Evolutionary conservation across 805 yeast species (phyloP), one percentile per base, ranked within the genome.

Genomic region (Pichia cabralensis): DNA sequence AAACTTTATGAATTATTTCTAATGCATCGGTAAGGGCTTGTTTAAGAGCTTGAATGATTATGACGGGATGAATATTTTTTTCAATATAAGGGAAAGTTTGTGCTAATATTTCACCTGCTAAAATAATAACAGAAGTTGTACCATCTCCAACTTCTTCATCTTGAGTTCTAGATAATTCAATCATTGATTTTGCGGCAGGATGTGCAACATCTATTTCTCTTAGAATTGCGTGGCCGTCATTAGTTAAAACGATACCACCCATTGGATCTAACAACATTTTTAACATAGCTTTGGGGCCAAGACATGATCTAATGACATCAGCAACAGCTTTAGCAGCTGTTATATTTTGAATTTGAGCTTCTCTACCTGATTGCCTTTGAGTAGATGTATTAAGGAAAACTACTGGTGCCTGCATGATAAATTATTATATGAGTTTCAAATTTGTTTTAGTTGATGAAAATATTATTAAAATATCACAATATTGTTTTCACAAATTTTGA

Each of bases 271-370:
- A 67, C 35, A 92, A 68, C 97, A 92, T 89, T 65, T 92, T 92
- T 42, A 92, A 73, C 98, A 92, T 92, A 23, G 98, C 98, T 59
- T 89, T 89, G 35, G 99, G 99, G 14, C 99, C 99, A 41, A 92
- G 68, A 70, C 99, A 92, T 18, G 98, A 92, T 59, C 98, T 74
- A 49, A 92, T 85, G 53, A 92, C 89, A 59, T 92, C 98, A 1
- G 96, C 94, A 27, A 89, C 97, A 2, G 98, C 96, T 55, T 92
- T 92, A n/a, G 99, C 99, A 4, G 99, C 98, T 5, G 96, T 85
- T 62, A 92, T 89, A 56, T 92, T 94, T 42, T 96, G 83, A 42
- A 84, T 71, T 62, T 92, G 99, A 3, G 99, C 99, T 58, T 86
- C 86, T 48, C 97, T 85, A 30, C 98, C 98, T 25, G 86, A 77